Conservation (phyloP, 768 basidiomycete genomes). For the Suillus alpinus region DNA sequence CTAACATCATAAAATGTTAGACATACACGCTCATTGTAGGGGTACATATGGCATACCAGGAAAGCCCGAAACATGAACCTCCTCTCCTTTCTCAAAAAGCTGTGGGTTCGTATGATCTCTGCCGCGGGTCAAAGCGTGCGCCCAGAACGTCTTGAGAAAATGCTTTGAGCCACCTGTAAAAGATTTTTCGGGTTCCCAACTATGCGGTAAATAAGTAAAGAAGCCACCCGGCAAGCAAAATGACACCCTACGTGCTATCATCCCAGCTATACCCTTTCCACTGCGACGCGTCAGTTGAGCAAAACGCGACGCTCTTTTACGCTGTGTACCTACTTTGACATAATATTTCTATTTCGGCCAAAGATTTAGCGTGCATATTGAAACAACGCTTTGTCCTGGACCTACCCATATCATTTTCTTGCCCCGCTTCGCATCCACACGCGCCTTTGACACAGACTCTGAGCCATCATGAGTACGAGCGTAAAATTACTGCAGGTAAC, state of each 20-base stretch:
- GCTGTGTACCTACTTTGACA: slow-evolving; percentile 47
- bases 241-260: slow-evolving; percentile 54
- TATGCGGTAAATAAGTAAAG: slow-evolving; percentile 25
- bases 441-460: slow-evolving; percentile 57
- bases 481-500: slow-evolving; percentile 2
- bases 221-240: background rate
- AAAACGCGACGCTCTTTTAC: background rate
- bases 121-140: slow-evolving; percentile 27
- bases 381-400: background rate
- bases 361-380: background rate
- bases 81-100: slow-evolving; percentile 53
- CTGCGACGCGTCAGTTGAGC: slow-evolving; percentile 29
- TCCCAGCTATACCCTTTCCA: slow-evolving; percentile 58
- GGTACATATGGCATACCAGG: slow-evolving; percentile 42
- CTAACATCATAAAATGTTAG: slow-evolving; percentile 8
- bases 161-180: slow-evolving; percentile 56
- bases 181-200: slow-evolving; percentile 68
- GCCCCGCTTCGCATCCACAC: slow-evolving; percentile 43
- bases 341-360: slow-evolving; percentile 44
- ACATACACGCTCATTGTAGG: background rate
- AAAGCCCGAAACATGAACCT: slow-evolving; percentile 53
- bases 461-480: background rate
- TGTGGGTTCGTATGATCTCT: slow-evolving; percentile 49
- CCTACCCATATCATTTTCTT: slow-evolving; percentile 52
- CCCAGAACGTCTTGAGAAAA: slow-evolving; percentile 41